A percentile compares a stretch with the other conserved stretches of the same genome.
phyloP scores from a whole-genome alignment of 495 filamentous ascomycete species.

The Collariella sp. region DNA sequence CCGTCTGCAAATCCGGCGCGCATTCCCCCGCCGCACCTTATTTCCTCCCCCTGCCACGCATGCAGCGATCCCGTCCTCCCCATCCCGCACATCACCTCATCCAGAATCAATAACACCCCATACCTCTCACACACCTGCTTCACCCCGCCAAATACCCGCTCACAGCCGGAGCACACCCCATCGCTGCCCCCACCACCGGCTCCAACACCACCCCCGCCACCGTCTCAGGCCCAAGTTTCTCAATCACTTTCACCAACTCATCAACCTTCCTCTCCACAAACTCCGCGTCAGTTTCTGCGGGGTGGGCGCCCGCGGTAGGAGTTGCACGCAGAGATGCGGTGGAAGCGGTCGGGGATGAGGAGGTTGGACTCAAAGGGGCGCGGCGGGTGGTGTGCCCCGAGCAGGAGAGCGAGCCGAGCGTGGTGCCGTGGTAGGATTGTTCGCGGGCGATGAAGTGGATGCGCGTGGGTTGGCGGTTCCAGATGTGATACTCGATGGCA shows the following conservation, averaged over 20 bases:
- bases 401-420: slow-evolving; percentile 52
- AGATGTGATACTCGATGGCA: slow-evolving; percentile 53
- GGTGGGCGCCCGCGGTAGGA: slow-evolving; percentile 32
- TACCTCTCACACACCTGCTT: slow-evolving; percentile 53
- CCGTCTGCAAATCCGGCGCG: slow-evolving; percentile 55
- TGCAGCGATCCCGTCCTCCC: slow-evolving; percentile 54
- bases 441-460: slow-evolving; percentile 52
- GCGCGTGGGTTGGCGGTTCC: slow-evolving; percentile 28
- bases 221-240: slow-evolving; percentile 51
- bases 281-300: background rate
- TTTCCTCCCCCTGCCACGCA: slow-evolving; percentile 41
- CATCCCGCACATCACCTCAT: slow-evolving; percentile 74
- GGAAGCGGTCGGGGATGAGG: slow-evolving; percentile 40
- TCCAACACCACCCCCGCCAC: slow-evolving; percentile 66
- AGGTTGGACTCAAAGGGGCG: slow-evolving; percentile 50
- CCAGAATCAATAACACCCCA: slow-evolving; percentile 60
- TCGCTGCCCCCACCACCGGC: slow-evolving; percentile 48
- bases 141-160: slow-evolving; percentile 58
- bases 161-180: slow-evolving; percentile 55
- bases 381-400: slow-evolving; percentile 51
- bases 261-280: slow-evolving; percentile 28
- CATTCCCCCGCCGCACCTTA: slow-evolving; percentile 35
- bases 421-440: slow-evolving; percentile 65
- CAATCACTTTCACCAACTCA: slow-evolving; percentile 60
- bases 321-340: slow-evolving; percentile 57